These are phyloP conservation scores for Erysimum cheiri DNA, from an alignment of 441 rosid genomes.

Conservation along the genomic window DNA sequence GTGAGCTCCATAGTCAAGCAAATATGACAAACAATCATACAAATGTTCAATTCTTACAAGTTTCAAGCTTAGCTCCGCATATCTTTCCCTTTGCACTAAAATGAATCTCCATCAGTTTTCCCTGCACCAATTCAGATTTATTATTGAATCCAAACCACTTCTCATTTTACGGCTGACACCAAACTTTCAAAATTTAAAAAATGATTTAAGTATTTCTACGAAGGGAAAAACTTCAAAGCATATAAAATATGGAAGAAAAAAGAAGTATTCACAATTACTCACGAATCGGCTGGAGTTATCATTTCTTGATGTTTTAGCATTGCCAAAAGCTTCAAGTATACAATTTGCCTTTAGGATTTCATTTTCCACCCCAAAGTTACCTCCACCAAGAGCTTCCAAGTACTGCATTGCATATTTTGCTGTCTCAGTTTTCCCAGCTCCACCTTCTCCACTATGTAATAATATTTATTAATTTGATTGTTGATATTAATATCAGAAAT, in stretches of 20 bases:
- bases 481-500: neutral
- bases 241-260: neutral
- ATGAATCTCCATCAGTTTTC: constrained; percentile 87
- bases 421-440: constrained; percentile 98
- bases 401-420: constrained; percentile 93
- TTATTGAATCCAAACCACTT: constrained; percentile 5
- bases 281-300: constrained; percentile 96
- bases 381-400: constrained; percentile 87
- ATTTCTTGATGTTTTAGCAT: constrained; percentile 94
- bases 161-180: constrained; percentile 13
- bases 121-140: constrained; percentile 43
- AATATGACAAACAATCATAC: constrained; percentile 24
- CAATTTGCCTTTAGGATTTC: constrained; percentile 72
- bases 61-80: constrained; percentile 82
- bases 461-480: constrained; percentile 19
- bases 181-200: neutral
- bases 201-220: neutral
- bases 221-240: constrained; percentile 17
- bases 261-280: constrained; percentile 42
- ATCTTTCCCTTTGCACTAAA: constrained; percentile 83
- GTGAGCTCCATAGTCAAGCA: constrained; percentile 42
- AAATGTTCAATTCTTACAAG: constrained; percentile 64
- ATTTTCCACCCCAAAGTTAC: constrained; percentile 68
- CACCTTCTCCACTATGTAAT: constrained; percentile 90
- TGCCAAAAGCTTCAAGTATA: constrained; percentile 98